Evolutionary conservation across 163 green algal genomes (phyloP).

Genomic region (Coccomyxa subellipsoidea): DNA sequence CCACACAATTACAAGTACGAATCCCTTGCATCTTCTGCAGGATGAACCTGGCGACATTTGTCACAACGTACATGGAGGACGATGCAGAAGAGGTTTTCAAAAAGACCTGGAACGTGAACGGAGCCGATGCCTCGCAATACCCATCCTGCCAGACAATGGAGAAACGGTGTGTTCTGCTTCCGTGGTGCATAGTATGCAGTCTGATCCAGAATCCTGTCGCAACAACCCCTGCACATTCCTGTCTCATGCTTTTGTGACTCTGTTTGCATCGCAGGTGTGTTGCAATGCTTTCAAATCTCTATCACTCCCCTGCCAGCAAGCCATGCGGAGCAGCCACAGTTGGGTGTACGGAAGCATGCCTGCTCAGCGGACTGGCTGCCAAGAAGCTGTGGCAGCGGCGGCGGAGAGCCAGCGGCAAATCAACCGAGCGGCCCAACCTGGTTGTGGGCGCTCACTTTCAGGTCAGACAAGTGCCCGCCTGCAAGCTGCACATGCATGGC

Average conservation of each 20-base stretch:
- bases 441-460: conserved; percentile 54
- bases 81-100: conserved; percentile 54
- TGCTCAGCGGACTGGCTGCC: conserved; percentile 63
- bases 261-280: conserved; percentile 42
- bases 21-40: no score
- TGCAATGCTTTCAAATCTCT: conserved; percentile 64
- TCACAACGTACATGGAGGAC: background rate
- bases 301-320: conserved; percentile 43
- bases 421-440: conserved; percentile 63
- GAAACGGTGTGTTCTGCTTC: conserved; percentile 41
- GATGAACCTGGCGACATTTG: background rate
- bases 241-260: background rate
- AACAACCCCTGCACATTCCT: no score
- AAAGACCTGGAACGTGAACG: conserved; percentile 53
- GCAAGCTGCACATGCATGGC: background rate
- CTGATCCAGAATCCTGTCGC: no score
- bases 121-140: conserved; percentile 66
- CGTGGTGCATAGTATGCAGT: no score
- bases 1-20: no score
- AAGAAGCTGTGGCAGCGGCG: conserved; percentile 57
- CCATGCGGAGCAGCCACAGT: conserved; percentile 55
- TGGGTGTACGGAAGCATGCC: conserved; percentile 65
- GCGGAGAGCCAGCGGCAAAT: conserved; percentile 41
- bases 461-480: conserved; percentile 12
- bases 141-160: conserved; percentile 58